Percentiles rank a stretch among this genome's conserved stretches.
Conservation (phyloP, 495 filamentous ascomycete species). For the Penicillium salamii region DNA sequence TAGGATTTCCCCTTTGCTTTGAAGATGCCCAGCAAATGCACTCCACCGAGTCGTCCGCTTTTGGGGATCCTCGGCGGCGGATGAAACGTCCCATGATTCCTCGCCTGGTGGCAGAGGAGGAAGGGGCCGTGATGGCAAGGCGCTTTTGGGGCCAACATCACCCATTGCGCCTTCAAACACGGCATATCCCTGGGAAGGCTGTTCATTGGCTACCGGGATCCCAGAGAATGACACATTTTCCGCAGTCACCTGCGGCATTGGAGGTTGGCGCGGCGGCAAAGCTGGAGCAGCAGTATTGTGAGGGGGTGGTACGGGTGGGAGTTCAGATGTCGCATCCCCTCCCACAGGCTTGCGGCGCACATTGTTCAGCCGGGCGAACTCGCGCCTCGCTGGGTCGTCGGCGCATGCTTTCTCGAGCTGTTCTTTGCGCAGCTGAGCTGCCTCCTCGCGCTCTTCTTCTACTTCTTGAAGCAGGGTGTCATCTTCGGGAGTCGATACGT, state of each 20-base stretch:
- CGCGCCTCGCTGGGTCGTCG: constrained; percentile 23
- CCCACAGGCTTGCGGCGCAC: constrained; percentile 44
- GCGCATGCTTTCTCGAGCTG: constrained; percentile 19
- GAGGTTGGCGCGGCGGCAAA: background rate
- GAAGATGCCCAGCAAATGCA: constrained; percentile 26
- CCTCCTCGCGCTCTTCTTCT: constrained; percentile 37
- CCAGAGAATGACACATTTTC: constrained; percentile 24
- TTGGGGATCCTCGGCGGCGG: constrained; percentile 6
- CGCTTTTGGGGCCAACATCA: background rate
- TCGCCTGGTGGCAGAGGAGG: constrained; percentile 30
- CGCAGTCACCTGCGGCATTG: constrained; percentile 18
- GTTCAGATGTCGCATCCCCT: constrained; percentile 4
- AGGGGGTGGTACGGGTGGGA: constrained; percentile 15
- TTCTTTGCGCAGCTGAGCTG: constrained; percentile 47
- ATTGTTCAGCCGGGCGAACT: constrained; percentile 39
- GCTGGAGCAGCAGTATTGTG: constrained; percentile 2
- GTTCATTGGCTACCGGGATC: constrained; percentile 12
- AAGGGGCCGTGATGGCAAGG: constrained; percentile 23
- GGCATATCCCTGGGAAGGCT: background rate
- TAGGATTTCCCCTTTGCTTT: constrained; percentile 20
- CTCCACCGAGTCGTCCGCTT: constrained; percentile 34
- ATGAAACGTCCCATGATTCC: constrained; percentile 13
- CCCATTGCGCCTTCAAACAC: background rate
- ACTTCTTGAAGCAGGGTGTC: constrained; percentile 49
- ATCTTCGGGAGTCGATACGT: constrained; percentile 66